Evolutionary conservation across 2,329 filamentous ascomycete genomes (phyloP).

Genomic region (Aspergillus novoparasiticus): DNA sequence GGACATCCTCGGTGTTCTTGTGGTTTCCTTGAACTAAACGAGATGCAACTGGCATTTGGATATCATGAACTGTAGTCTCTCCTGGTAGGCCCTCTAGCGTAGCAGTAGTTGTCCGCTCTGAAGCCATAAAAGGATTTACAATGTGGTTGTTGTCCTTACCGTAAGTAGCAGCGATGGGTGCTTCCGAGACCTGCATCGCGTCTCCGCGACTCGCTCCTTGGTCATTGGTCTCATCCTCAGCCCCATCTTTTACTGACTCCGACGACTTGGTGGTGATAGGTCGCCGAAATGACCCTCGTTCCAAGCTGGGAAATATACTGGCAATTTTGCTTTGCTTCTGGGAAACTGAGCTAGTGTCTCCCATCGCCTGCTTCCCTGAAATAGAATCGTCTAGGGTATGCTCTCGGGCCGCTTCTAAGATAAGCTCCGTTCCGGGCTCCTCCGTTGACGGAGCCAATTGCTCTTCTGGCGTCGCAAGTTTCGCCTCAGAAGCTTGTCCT

Average conservation of each 20-base stretch:
- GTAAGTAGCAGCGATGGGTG: conserved; percentile 38
- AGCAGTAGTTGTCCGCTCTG: conserved; percentile 12
- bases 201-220: conserved; percentile 45
- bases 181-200: conserved; percentile 49
- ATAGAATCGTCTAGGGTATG: conserved; percentile 12
- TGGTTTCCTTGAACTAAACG: conserved; percentile 12
- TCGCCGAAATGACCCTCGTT: conserved; percentile 36
- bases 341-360: conserved; percentile 11
- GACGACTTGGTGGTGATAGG: conserved; percentile 23
- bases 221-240: conserved; percentile 42
- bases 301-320: conserved; percentile 39
- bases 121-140: conserved; percentile 24
- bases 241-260: conserved; percentile 40
- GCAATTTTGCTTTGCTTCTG: conserved; percentile 33
- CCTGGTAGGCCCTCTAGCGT: conserved; percentile 7
- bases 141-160: conserved; percentile 49
- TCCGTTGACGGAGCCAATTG: neutral
- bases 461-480: neutral
- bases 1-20: conserved; percentile 5
- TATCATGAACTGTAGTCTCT: conserved; percentile 12
- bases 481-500: conserved; percentile 8
- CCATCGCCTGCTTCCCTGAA: conserved; percentile 18
- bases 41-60: conserved; percentile 11
- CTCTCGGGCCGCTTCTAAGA: neutral
- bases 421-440: conserved; percentile 3